Conservation (phyloP, 768 basidiomycete species). For the Lentinula boryana region DNA sequence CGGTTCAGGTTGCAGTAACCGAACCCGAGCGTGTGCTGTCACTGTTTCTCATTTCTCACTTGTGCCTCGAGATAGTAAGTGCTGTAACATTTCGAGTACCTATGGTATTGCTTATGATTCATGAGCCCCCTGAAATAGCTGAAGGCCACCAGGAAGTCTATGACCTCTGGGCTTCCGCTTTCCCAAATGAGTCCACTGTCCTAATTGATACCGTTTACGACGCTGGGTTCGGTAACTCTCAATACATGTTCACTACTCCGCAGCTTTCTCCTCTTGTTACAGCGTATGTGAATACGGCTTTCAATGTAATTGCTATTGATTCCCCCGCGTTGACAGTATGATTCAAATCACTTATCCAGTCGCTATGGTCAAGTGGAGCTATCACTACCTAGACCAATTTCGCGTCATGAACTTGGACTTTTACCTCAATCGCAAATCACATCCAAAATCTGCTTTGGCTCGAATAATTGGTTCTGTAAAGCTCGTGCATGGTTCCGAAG, state of each 20-base stretch:
- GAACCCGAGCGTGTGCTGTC: conserved; percentile 1
- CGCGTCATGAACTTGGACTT: conserved; percentile 1
- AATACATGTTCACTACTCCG: conserved; percentile 1
- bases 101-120: neutral
- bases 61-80: conserved; percentile 1
- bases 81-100: neutral
- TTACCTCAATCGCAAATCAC: neutral
- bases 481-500: conserved; percentile 10
- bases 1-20: neutral
- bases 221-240: neutral
- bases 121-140: neutral
- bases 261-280: neutral
- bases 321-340: neutral
- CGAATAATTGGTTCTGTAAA: conserved; percentile 5
- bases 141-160: conserved; percentile 1
- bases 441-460: neutral
- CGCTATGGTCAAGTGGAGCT: neutral
- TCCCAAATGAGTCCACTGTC: neutral
- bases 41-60: neutral
- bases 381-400: neutral
- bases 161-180: conserved; percentile 1
- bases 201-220: neutral
- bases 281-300: neutral
- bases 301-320: neutral
- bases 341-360: neutral